Base-by-base conservation (phyloP, 306 rosid species). In the Dalbergia cochinchinensis region DNA sequence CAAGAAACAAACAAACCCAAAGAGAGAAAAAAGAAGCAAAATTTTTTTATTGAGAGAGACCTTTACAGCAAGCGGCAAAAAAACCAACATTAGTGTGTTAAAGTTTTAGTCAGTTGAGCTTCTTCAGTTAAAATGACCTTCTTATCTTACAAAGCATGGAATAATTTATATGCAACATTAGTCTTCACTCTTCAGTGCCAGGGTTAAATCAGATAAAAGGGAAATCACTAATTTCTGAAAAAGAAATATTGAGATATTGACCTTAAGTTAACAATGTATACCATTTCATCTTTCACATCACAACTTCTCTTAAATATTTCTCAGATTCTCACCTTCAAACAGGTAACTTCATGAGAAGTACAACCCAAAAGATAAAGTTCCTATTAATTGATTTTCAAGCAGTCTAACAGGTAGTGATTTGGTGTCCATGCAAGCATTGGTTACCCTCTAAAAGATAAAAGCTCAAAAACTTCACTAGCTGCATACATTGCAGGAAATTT, bases 401-500 rank as follows among this genome's bases (percentile, higher is more conserved):
- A 71, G 9, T 57, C 18, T 35, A 12, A 65, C 20, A 42, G 65
- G 20, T 15, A 45, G 14, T 3, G 44, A 64, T 54, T 64, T 70
- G 68, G 42, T 67, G 37, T 7, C 8, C 35, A 84, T 50, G 31
- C 57, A 45, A 41, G 42, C 11, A 14, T 63, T 51, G 75, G 47
- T 4, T 18, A 42, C 65, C 6, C 26, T 62, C 51, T 31, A 45
- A 18, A 45, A 64, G 13, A 78, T 13, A 22, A 76, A 65, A 31
- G n/a, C 54, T n/a, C 42, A 75, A 33, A 3, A 42, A 66, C 34
- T 76, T 53, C 74, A 67, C 26, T 15, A 16, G 66, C 60, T 62
- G 83, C 96, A 61, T 84, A 87, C 96, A 33, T 89, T 89, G 5
- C 96, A 91, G 41, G 83, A 86, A 80, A 91, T 72, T 41, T 51